phyloP scores from a whole-genome alignment of 371 early-diverging fungal species.

The Mortierella sp. region DNA sequence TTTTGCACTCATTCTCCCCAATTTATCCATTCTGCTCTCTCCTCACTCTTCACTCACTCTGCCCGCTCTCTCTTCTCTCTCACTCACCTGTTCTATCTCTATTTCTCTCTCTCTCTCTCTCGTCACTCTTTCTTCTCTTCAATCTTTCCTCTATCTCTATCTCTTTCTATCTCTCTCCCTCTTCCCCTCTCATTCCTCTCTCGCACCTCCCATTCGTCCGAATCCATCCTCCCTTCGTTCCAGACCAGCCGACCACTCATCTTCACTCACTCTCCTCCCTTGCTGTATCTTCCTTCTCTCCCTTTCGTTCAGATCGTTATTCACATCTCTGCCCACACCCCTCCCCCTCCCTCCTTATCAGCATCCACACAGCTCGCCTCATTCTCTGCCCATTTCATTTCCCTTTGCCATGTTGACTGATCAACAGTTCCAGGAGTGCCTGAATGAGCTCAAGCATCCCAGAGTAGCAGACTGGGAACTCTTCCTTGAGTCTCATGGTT shows the following conservation, averaged over 20 bases:
- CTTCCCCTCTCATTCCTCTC: too few species aligned
- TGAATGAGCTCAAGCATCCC: conserved; percentile 40
- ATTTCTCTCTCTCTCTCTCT: neutral
- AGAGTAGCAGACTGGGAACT: conserved; percentile 52
- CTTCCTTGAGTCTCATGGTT: conserved; percentile 51
- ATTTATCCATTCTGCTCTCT: conserved; percentile 1
- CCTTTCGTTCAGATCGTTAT: neutral
- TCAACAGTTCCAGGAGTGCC: conserved; percentile 50
- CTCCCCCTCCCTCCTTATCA: too few species aligned
- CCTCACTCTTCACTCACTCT: neutral
- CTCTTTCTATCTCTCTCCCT: neutral
- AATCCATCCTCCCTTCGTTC: neutral
- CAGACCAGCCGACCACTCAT: too few species aligned
- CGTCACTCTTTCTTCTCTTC: neutral
- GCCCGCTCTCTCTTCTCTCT: neutral
- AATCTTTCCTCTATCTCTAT: neutral
- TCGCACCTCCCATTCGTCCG: too few species aligned
- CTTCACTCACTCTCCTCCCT: neutral
- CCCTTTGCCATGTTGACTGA: conserved; percentile 33
- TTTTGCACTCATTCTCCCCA: conserved; percentile 11
- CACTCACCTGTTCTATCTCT: neutral
- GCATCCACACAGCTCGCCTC: too few species aligned
- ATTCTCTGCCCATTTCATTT: neutral
- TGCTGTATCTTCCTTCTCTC: neutral
- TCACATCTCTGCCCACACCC: neutral